Evolutionary conservation across 2,329 filamentous ascomycete species (phyloP).

Genomic region (Gaeumannomyces sp.): DNA sequence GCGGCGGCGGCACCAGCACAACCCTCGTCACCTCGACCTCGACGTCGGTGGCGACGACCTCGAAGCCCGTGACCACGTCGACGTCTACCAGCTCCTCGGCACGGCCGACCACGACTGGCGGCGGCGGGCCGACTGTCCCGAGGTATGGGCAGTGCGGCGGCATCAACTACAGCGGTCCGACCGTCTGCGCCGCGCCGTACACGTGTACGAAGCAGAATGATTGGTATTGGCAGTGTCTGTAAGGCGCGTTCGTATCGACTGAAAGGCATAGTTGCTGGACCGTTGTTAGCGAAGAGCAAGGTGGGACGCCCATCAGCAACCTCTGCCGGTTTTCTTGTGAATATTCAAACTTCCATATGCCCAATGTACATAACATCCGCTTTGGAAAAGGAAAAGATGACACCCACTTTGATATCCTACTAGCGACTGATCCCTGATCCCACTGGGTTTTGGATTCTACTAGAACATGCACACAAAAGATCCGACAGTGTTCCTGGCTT

Average conservation of each 20-base stretch:
- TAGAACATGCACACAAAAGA: too few relatives aligned
- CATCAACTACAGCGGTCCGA: neutral
- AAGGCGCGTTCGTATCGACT: neutral
- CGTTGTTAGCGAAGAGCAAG: neutral
- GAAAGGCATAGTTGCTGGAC: too few relatives aligned
- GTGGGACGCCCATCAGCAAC: too few relatives aligned
- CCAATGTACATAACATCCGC: too few relatives aligned
- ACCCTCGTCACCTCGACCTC: conserved; percentile 10
- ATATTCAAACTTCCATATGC: too few relatives aligned
- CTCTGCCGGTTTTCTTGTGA: too few relatives aligned
- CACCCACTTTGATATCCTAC: too few relatives aligned
- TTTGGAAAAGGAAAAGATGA: too few relatives aligned
- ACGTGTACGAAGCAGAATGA: neutral
- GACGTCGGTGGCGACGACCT: neutral
- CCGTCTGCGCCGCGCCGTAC: neutral
- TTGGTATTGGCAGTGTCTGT: conserved; percentile 7
- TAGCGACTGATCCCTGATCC: too few relatives aligned
- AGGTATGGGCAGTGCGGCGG: conserved; percentile 3
- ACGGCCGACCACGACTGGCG: neutral
- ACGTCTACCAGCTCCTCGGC: neutral
- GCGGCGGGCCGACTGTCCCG: neutral
- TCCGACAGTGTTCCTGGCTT: too few relatives aligned
- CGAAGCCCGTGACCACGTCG: neutral
- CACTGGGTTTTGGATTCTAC: too few relatives aligned
- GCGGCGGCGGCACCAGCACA: conserved; percentile 9